phyloP scores from a whole-genome alignment of 495 filamentous ascomycete genomes.

The Penicillium maclennaniae region DNA sequence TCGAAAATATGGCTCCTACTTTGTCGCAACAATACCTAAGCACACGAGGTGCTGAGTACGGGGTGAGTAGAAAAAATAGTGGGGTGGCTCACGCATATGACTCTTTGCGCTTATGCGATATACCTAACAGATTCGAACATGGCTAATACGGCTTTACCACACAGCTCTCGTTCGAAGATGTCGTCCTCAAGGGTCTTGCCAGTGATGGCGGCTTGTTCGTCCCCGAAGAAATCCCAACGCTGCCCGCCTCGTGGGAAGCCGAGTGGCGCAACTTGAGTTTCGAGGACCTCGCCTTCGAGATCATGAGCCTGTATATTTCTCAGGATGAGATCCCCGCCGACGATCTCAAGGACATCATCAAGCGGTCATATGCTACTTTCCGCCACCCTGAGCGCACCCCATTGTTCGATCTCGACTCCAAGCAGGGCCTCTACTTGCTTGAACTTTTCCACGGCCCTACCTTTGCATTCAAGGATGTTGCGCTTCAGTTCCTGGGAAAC shows the following conservation, averaged over 20 bases:
- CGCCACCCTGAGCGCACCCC: constrained; percentile 70
- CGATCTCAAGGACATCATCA: constrained; percentile 78
- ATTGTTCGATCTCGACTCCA: constrained; percentile 58
- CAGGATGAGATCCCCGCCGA: constrained; percentile 70
- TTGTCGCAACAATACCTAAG: constrained; percentile 74
- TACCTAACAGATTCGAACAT: not conserved
- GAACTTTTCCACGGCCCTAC: constrained; percentile 98
- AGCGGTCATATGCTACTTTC: constrained; percentile 81
- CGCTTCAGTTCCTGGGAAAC: constrained; percentile 88
- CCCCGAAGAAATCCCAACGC: constrained; percentile 72
- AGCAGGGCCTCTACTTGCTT: constrained; percentile 73
- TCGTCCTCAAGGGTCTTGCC: constrained; percentile 88
- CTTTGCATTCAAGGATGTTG: constrained; percentile 56
- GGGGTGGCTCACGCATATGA: not conserved
- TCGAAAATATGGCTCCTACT: constrained; percentile 14
- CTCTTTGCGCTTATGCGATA: not conserved
- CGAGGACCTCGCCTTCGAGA: constrained; percentile 62
- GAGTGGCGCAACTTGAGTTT: constrained; percentile 75
- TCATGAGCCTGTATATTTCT: constrained; percentile 67
- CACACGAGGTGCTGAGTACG: constrained; percentile 75
- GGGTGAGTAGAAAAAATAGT: constrained; percentile 40
- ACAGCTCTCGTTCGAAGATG: constrained; percentile 85
- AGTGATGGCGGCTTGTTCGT: constrained; percentile 87
- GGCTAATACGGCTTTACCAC: not conserved
- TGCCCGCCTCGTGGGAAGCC: constrained; percentile 30